Evolutionary conservation across 225 moss, liverwort and hornwort genomes (phyloP).

Genomic region (Polytrichum formosum): DNA sequence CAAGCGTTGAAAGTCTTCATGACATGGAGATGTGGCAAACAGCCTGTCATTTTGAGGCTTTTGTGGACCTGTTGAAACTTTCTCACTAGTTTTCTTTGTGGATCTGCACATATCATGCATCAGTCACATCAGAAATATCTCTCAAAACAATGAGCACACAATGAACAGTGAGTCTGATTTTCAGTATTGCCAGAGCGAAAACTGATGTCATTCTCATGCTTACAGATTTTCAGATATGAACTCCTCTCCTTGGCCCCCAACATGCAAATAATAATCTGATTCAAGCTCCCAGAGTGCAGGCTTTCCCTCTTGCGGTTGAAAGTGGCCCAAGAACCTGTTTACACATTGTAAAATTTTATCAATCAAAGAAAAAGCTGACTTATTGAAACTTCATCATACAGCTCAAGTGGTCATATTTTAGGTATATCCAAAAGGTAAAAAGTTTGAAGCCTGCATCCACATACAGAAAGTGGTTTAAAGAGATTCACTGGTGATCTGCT

Average conservation of each 20-base stretch:
- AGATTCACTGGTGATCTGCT: too few relatives aligned
- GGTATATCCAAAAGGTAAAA: too few relatives aligned
- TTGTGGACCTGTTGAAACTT: constrained; percentile 16
- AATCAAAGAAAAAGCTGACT: too few relatives aligned
- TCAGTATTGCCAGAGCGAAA: background rate
- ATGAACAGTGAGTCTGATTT: background rate
- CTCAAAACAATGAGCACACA: too few relatives aligned
- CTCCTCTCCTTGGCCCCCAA: constrained; percentile 77
- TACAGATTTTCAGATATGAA: constrained; percentile 29
- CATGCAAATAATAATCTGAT: constrained; percentile 92
- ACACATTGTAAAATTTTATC: background rate
- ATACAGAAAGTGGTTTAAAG: too few relatives aligned
- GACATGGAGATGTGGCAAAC: constrained; percentile 56
- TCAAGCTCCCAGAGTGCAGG: constrained; percentile 92
- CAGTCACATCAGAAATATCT: background rate
- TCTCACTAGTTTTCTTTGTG: constrained; percentile 20
- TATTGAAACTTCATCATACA: too few relatives aligned
- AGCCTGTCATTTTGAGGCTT: constrained; percentile 42
- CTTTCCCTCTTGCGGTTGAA: constrained; percentile 91
- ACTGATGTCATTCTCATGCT: constrained; percentile 1
- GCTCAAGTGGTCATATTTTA: too few relatives aligned
- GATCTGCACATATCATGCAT: constrained; percentile 20
- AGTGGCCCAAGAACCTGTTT: constrained; percentile 85
- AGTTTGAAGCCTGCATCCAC: too few relatives aligned
- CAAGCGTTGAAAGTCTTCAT: constrained; percentile 68